Evolutionary conservation across 1,284 basidiomycete genomes (phyloP), one percentile per base, ranked within the genome.

Genomic region (Erythrobasidium hasegawianum): DNA sequence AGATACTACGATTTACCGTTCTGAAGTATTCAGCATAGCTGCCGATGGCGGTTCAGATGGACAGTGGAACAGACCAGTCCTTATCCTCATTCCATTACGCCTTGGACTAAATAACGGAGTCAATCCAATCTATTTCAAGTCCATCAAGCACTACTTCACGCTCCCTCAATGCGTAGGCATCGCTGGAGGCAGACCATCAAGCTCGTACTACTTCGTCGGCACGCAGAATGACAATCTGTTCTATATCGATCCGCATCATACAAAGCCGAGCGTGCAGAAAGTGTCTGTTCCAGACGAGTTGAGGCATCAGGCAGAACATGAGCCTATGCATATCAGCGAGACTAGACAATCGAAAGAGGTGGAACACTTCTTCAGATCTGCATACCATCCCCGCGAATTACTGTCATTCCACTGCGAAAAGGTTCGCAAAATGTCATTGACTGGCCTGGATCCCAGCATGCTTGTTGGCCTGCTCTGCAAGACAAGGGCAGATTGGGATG

Each of bases 161-260:
- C 91, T 94, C 77, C 93, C 94, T 0, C 95, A 97, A 79, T 91
- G 88, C 1, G 89, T 97, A 43, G 95, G 95, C 50, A 97, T 97
- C 68, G 91, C 94, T 0, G 95, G 95, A 52, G 95, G 95, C 2
- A 84, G 94, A 27, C 95, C 95, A 0, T 89, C 89, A 22, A 95
- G 91, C 0, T 97, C 92, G 0, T 97, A 97, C 77, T 98, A 97
- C 79, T 98, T 98, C 77, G 89, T 97, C 57, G 95, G 92, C 13
- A 84, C 86, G 0, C 95, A 97, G 76, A 88, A 86, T 2, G 87
- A 92, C 71, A 88, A 85, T 59, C 81, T 96, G 2, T 95, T 97
- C 78, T 98, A 97, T 76, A 87, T 97, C 56, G 95, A 98, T 77
- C 95, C 95, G 0, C 95, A 97, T 76, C 86, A 95, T 74, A 84